Base-by-base conservation (phyloP, 257 asterid species). In the Fraxinus cuspidata region DNA sequence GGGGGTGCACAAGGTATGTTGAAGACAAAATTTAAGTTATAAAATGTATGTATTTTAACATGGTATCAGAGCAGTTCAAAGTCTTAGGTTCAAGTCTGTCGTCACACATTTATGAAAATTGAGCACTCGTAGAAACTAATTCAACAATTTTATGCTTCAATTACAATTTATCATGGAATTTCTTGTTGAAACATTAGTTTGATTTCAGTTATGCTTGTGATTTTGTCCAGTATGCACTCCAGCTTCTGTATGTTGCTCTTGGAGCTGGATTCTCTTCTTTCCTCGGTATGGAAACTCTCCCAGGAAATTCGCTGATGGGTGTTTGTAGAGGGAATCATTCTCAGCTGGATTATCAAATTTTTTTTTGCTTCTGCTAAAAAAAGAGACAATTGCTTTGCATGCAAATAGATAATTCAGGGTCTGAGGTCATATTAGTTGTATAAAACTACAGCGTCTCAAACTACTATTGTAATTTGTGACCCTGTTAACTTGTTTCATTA, bases 161-260 rank as follows among this genome's bases (percentile, higher is more conserved):
- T 31, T 31, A 31, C 34, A 31, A 31, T 31, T 5, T 51, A 51
- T 7, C 7, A 12, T 51, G 7, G 63, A 51, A 51, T 3, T 51
- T 56, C 28, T 53, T 18, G 64, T 53, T 53, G 64, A 53, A 53
- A 53, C 25, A n/a, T 19, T 1, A 58, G 3, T n/a, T 58, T 58
- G 66, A 58, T 58, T 19, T 58, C 29, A 58, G 9, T 58, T 7
- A 7, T n/a, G 23, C 7, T 58, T 58, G 29, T 70, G 16, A 11
- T 70, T 32, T 72, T 70, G 44, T 77, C 83, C 83, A 85, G 89
- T 83, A 85, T 75, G 86, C 83, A 56, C 83, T 85, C 11, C 78
- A 84, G 79, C 74, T 85, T 65, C 72, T 83, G 37, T 85, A 83
- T 75, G 76, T 80, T 68, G 89, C 86, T 63, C 15, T 83, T 0